phyloP scores from a whole-genome alignment of 352 stramenopile genomes.

The Globisporangium parvum region DNA sequence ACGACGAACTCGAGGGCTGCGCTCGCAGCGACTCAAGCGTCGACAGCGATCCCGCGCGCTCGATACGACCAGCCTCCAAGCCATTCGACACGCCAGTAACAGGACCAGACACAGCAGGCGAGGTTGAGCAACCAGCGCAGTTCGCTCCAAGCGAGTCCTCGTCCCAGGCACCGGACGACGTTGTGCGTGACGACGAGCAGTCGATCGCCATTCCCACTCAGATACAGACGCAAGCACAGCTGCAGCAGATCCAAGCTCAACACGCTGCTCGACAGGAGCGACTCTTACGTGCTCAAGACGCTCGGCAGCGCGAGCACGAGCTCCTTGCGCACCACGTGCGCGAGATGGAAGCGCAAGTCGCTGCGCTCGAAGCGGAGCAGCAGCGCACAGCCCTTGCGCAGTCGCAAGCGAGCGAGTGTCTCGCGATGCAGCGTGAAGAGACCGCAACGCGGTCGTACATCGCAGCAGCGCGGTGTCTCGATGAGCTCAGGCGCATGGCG shows the following conservation, averaged over 20 bases:
- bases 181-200: too few relatives aligned
- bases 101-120: too few relatives aligned
- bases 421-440: conserved; percentile 22
- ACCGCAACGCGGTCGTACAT: background rate
- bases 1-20: too few relatives aligned
- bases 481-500: background rate
- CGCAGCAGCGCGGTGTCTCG: background rate
- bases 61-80: too few relatives aligned
- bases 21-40: too few relatives aligned
- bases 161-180: background rate
- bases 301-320: conserved; percentile 21
- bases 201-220: background rate
- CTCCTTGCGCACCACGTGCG: conserved; percentile 17
- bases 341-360: conserved; percentile 7
- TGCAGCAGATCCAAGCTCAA: conserved; percentile 9
- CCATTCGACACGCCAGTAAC: too few relatives aligned
- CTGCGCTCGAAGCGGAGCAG: conserved; percentile 12
- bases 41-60: too few relatives aligned
- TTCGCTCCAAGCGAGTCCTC: too few relatives aligned
- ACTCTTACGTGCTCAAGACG: conserved; percentile 15
- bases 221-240: background rate
- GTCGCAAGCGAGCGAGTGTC: conserved; percentile 1
- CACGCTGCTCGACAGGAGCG: conserved; percentile 9
- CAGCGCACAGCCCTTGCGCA: background rate
- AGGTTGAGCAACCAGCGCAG: too few relatives aligned